These are phyloP conservation scores for Excoecaria agallocha DNA, from an alignment of 345 rosid genomes.

Conservation along the genomic window DNA sequence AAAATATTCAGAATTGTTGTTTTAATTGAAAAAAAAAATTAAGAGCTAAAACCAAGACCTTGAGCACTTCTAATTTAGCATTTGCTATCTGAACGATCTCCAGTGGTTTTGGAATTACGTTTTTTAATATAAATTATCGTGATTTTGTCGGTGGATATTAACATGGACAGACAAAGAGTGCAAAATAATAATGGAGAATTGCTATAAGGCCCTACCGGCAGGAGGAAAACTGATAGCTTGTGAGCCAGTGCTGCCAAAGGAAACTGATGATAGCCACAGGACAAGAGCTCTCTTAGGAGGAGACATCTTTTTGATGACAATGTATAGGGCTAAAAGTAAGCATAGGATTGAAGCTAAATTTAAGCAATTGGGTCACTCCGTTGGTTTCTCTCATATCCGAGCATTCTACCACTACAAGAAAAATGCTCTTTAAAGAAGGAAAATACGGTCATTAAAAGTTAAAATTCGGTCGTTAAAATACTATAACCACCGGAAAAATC, in stretches of 20 bases:
- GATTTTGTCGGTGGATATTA: conserved; percentile 65
- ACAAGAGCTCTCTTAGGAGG: conserved; percentile 77
- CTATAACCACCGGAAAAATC: no score
- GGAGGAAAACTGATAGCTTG: conserved; percentile 87
- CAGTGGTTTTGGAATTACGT: not conserved
- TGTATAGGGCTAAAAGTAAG: conserved; percentile 74
- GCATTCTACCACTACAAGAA: no score
- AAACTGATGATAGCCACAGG: conserved; percentile 65
- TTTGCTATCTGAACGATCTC: no score
- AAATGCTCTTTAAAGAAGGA: no score
- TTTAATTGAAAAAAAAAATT: no score
- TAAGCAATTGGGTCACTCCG: conserved; percentile 55
- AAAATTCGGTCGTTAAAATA: no score
- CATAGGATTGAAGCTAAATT: conserved; percentile 72
- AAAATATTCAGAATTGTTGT: no score
- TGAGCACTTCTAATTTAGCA: no score
- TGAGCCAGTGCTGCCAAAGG: conserved; percentile 69
- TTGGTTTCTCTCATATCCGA: conserved; percentile 57
- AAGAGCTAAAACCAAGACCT: no score
- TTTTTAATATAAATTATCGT: not conserved
- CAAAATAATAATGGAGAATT: conserved; percentile 72
- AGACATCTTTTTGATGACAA: conserved; percentile 79
- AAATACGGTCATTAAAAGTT: no score
- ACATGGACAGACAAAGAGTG: conserved; percentile 82
- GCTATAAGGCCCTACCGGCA: conserved; percentile 65